phyloP scores from a whole-genome alignment of 1,139 yeast species.

The Geotrichum fermentans region DNA sequence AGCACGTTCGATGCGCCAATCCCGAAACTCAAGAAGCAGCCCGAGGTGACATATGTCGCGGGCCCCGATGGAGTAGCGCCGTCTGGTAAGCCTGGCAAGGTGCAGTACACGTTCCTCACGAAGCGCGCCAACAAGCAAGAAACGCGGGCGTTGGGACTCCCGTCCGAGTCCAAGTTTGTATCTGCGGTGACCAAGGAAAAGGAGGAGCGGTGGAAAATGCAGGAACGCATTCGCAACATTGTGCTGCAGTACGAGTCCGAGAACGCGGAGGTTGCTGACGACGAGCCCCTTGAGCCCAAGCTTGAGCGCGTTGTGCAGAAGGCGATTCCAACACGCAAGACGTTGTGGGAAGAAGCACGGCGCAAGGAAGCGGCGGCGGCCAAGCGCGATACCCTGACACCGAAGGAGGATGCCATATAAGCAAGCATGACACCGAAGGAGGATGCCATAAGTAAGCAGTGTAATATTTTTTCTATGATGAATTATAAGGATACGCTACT shows the following conservation, averaged over 20 bases:
- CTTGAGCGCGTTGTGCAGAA: slow-evolving; percentile 10
- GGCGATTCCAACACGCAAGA: not conserved
- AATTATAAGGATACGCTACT: no score
- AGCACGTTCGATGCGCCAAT: slow-evolving; percentile 35
- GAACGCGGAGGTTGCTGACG: slow-evolving; percentile 3
- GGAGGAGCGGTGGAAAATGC: slow-evolving; percentile 26
- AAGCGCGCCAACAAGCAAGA: slow-evolving; percentile 28
- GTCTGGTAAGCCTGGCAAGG: slow-evolving; percentile 17
- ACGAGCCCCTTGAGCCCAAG: slow-evolving; percentile 8
- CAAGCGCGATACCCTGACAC: not conserved
- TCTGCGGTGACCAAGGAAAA: slow-evolving; percentile 27
- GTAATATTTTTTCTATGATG: no score
- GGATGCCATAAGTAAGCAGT: no score
- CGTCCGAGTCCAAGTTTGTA: slow-evolving; percentile 30
- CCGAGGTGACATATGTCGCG: slow-evolving; percentile 7
- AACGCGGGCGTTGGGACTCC: slow-evolving; percentile 27
- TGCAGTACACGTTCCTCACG: slow-evolving; percentile 29
- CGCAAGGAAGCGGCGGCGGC: no score
- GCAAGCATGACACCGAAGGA: no score
- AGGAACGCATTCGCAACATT: slow-evolving; percentile 29
- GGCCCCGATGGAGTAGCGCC: slow-evolving; percentile 6
- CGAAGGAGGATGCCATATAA: no score
- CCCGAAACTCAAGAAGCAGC: slow-evolving; percentile 24
- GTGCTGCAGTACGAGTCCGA: slow-evolving; percentile 29
- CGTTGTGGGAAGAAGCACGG: not conserved